phyloP scores from a whole-genome alignment of 75 land plant species.

The Cryptomeria japonica region DNA sequence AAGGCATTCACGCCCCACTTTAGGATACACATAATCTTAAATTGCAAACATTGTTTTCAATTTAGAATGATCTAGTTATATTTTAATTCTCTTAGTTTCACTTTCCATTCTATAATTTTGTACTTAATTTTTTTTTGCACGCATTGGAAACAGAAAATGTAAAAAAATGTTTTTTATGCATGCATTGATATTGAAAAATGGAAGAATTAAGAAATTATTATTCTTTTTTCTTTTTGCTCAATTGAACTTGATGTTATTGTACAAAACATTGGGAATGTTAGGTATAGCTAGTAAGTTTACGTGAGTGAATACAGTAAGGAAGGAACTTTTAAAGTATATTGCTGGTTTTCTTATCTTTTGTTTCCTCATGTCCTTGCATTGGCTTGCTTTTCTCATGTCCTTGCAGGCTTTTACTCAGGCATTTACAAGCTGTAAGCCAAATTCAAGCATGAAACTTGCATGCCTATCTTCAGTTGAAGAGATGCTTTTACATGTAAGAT shows the following conservation, averaged over 20 bases:
- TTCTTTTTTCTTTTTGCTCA: background rate
- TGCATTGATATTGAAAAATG: background rate
- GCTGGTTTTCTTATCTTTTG: background rate
- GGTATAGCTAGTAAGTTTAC: background rate
- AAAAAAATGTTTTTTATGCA: background rate
- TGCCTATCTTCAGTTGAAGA: slow-evolving; percentile 35
- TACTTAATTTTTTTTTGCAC: background rate
- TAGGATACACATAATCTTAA: background rate
- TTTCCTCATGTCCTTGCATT: background rate
- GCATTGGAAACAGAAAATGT: background rate
- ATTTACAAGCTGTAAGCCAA: slow-evolving; percentile 20
- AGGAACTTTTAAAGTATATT: background rate
- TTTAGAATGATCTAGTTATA: background rate
- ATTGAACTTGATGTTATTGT: background rate
- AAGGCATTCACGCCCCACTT: background rate
- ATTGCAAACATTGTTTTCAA: background rate
- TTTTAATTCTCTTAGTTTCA: background rate
- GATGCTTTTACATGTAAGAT: slow-evolving; percentile 28
- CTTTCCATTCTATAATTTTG: background rate
- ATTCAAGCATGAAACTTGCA: slow-evolving; percentile 26
- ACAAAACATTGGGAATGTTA: background rate
- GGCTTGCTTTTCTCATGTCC: background rate
- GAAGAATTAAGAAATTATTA: background rate
- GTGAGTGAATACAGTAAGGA: background rate
- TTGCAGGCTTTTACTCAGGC: slow-evolving; percentile 38